phyloP scores from a whole-genome alignment of 768 basidiomycete genomes.

The Suillus americanus region DNA sequence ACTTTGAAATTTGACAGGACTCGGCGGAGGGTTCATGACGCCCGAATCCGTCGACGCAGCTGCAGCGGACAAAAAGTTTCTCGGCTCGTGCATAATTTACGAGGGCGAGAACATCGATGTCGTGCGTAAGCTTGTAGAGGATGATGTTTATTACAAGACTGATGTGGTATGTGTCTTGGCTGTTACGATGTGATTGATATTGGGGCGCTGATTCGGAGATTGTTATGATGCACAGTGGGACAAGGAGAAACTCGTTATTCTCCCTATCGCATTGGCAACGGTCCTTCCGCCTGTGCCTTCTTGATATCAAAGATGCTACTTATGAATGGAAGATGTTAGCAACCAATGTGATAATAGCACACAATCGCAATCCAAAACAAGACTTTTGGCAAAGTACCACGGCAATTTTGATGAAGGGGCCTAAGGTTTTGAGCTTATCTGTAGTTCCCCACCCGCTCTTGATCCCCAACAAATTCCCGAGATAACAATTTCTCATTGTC shows the following conservation, averaged over 20 bases:
- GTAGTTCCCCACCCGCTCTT: not conserved
- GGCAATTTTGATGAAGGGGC: not conserved
- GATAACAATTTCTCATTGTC: slow-evolving; percentile 1
- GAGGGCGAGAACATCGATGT: slow-evolving; percentile 55
- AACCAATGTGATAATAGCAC: not conserved
- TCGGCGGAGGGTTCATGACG: slow-evolving; percentile 57
- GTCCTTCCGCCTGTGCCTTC: slow-evolving; percentile 11
- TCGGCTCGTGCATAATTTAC: slow-evolving; percentile 55
- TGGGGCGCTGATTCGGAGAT: not conserved
- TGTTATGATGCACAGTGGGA: slow-evolving; percentile 50
- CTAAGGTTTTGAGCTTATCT: not conserved
- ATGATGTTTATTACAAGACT: slow-evolving; percentile 21
- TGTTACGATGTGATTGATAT: not conserved
- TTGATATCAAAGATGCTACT: not conserved
- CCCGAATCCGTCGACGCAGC: slow-evolving; percentile 54
- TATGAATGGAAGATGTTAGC: not conserved
- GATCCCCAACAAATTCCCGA: not conserved
- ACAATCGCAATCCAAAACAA: not conserved
- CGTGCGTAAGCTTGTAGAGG: slow-evolving; percentile 24
- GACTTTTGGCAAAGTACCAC: not conserved
- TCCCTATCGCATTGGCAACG: slow-evolving; percentile 40
- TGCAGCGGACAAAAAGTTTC: slow-evolving; percentile 51
- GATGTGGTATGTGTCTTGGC: slow-evolving; percentile 21
- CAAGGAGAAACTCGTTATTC: slow-evolving; percentile 50
- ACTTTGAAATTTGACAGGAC: slow-evolving; percentile 33